Percentiles rank a stretch among this genome's conserved stretches.
phyloP scores from a whole-genome alignment of 352 stramenopile genomes.

The Aphanomyces invadans region DNA sequence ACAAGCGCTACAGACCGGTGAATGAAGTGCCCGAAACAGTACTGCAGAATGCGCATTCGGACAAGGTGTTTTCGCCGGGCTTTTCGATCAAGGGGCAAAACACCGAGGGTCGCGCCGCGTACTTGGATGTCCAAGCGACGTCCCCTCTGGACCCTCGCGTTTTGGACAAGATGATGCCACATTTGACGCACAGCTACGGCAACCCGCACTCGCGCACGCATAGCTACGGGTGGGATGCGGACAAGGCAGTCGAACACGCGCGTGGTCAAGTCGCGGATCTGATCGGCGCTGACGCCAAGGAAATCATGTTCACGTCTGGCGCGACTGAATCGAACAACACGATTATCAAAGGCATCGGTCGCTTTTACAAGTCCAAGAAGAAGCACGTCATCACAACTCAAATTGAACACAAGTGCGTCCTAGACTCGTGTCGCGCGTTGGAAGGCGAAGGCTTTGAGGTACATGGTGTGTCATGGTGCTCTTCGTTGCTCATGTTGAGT shows the following conservation, averaged over 20 bases:
- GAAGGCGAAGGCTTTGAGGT: constrained; percentile 95
- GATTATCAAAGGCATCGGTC: constrained; percentile 95
- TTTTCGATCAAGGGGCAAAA: constrained; percentile 57
- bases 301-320: constrained; percentile 99
- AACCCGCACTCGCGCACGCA: constrained; percentile 99
- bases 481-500: not conserved
- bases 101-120: constrained; percentile 79
- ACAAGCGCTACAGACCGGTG: constrained; percentile 79
- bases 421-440: constrained; percentile 96
- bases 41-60: constrained; percentile 54
- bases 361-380: constrained; percentile 94
- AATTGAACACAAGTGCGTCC: constrained; percentile 95
- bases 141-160: constrained; percentile 97
- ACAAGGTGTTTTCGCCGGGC: constrained; percentile 74
- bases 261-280: constrained; percentile 85
- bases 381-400: constrained; percentile 99
- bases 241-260: constrained; percentile 91
- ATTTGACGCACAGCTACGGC: constrained; percentile 94
- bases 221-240: constrained; percentile 97
- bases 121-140: constrained; percentile 96
- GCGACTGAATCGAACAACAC: constrained; percentile 99
- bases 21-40: constrained; percentile 82
- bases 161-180: constrained; percentile 97
- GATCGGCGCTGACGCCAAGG: constrained; percentile 93
- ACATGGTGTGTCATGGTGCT: not conserved